Percentiles rank a stretch among this genome's conserved stretches.
Conservation (phyloP, 192 early-diverging fungal genomes). For the Coemansia sp. region DNA sequence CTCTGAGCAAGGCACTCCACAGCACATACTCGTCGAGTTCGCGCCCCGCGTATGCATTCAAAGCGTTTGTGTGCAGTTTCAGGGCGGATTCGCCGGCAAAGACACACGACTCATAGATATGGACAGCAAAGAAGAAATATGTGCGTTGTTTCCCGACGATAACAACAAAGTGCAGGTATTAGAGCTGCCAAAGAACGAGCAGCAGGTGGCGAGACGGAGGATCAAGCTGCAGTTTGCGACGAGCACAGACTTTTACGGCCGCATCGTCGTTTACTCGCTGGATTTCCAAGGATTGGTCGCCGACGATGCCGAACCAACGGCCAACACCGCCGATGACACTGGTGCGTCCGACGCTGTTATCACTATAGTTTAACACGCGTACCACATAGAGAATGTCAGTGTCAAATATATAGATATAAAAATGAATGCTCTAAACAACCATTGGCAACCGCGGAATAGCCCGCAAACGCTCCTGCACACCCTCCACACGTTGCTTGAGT, state of each 20-base stretch:
- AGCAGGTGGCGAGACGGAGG: constrained; percentile 19
- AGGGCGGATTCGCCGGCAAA: constrained; percentile 86
- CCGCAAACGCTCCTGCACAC: constrained; percentile 40
- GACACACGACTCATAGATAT: constrained; percentile 58
- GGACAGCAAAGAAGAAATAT: constrained; percentile 29
- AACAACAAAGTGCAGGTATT: constrained; percentile 65
- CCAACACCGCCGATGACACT: not conserved
- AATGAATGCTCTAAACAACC: not conserved
- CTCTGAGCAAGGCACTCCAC: constrained; percentile 80
- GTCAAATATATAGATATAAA: not conserved
- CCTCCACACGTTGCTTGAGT: constrained; percentile 36
- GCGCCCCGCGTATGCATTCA: constrained; percentile 42
- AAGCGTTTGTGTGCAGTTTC: constrained; percentile 67
- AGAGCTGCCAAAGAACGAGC: constrained; percentile 23
- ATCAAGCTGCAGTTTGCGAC: constrained; percentile 61
- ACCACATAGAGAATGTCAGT: not conserved
- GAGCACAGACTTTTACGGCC: constrained; percentile 85
- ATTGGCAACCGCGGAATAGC: constrained; percentile 5
- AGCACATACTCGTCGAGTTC: constrained; percentile 75
- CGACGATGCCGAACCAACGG: not conserved
- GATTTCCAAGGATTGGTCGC: constrained; percentile 55
- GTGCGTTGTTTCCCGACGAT: constrained; percentile 71
- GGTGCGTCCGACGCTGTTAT: not conserved
- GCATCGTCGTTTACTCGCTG: constrained; percentile 75
- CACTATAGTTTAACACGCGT: constrained; percentile 2